These are phyloP conservation scores for Quercus agrifolia DNA, from an alignment of 306 rosid genomes.

Conservation along the genomic window DNA sequence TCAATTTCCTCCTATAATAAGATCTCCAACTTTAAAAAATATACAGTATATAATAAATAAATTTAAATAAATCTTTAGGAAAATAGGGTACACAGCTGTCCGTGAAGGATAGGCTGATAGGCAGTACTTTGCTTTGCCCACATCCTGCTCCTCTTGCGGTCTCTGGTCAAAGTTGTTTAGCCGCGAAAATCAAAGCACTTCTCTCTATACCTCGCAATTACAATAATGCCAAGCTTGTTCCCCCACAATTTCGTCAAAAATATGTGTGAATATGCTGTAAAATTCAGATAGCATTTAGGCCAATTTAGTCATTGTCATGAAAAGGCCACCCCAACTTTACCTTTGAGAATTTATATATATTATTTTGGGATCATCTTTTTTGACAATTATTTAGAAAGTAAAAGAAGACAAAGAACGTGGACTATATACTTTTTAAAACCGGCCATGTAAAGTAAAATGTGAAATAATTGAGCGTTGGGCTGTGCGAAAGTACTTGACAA, in stretches of 20 bases:
- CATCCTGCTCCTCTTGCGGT: not conserved
- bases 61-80: not conserved
- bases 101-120: not conserved
- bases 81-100: not conserved
- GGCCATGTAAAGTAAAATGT: slow-evolving; percentile 20
- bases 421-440: slow-evolving; percentile 19
- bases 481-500: slow-evolving; percentile 37
- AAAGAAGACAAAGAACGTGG: slow-evolving; percentile 28
- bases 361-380: not conserved
- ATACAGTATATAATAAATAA: not conserved
- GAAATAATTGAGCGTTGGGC: slow-evolving; percentile 59
- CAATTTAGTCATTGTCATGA: not conserved
- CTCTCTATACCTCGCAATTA: not conserved
- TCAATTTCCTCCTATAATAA: too few relatives aligned
- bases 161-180: not conserved
- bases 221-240: not conserved
- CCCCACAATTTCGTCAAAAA: not conserved
- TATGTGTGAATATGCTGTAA: not conserved
- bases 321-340: not conserved
- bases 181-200: not conserved
- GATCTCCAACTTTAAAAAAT: too few relatives aligned
- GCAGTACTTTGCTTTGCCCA: not conserved
- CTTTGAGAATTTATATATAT: not conserved
- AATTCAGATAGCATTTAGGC: not conserved
- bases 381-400: slow-evolving; percentile 16